Evolutionary conservation across 2,329 filamentous ascomycete genomes (phyloP).

Genomic region (Alternaria atra): DNA sequence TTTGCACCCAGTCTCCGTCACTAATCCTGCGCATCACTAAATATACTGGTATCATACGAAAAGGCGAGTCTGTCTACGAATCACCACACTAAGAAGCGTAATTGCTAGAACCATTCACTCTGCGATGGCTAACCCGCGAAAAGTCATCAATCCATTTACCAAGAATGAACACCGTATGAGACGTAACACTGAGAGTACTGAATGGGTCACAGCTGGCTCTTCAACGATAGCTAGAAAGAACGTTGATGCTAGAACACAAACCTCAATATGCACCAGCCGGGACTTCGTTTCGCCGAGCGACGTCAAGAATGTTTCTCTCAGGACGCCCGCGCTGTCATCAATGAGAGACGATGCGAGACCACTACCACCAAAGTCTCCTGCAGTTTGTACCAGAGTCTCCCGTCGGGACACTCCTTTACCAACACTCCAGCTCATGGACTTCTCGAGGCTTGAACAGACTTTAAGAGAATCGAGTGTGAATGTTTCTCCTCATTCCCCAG

Average conservation of each 20-base stretch:
- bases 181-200: slow-evolving; percentile 10
- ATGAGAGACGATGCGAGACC: not conserved
- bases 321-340: not conserved
- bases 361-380: not conserved
- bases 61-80: not conserved
- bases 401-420: not conserved
- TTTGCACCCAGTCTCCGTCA: not conserved
- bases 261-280: not conserved
- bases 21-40: not conserved
- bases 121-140: slow-evolving; percentile 6
- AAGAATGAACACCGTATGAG: slow-evolving; percentile 12
- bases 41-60: not conserved
- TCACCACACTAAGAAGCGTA: not conserved
- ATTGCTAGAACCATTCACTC: too few species aligned
- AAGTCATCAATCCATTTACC: slow-evolving; percentile 14
- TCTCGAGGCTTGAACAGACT: not conserved
- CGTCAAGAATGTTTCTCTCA: not conserved
- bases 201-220: slow-evolving; percentile 6
- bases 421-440: not conserved
- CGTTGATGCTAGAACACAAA: not conserved
- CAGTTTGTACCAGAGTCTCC: not conserved
- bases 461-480: slow-evolving; percentile 7
- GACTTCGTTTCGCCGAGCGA: not conserved
- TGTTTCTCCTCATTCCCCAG: not conserved
- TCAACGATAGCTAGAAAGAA: not conserved